Conservation (phyloP, 2,329 filamentous ascomycete species). For the Aspergillus novofumigatus region DNA sequence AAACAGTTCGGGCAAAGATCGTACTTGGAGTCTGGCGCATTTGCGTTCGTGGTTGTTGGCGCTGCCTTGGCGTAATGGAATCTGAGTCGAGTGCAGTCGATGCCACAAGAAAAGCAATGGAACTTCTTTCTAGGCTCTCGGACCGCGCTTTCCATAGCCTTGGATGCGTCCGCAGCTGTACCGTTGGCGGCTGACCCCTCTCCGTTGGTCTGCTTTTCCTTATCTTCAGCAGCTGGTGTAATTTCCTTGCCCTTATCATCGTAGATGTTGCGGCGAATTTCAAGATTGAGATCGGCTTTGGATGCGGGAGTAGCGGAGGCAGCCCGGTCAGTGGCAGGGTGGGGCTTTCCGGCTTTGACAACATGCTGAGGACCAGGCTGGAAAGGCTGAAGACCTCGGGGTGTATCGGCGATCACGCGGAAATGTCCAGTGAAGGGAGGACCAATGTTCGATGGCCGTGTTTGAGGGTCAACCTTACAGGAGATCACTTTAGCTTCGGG, state of each 20-base stretch:
- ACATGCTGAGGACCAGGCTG: conserved; percentile 79
- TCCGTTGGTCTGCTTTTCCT: conserved; percentile 65
- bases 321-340: conserved; percentile 65
- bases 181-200: conserved; percentile 67
- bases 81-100: conserved; percentile 74
- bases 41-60: conserved; percentile 54
- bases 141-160: conserved; percentile 56
- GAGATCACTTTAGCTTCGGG: conserved; percentile 8
- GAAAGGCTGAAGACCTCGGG: conserved; percentile 88
- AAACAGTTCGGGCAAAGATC: conserved; percentile 91
- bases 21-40: conserved; percentile 61
- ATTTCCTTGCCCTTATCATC: conserved; percentile 86
- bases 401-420: conserved; percentile 91
- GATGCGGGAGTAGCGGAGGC: conserved; percentile 61
- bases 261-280: conserved; percentile 92
- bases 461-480: conserved; percentile 84
- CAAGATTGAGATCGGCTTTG: conserved; percentile 84
- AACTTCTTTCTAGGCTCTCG: conserved; percentile 63
- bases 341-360: conserved; percentile 57
- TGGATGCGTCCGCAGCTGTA: conserved; percentile 54
- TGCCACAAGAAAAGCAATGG: conserved; percentile 86
- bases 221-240: conserved; percentile 62
- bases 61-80: conserved; percentile 66
- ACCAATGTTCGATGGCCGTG: conserved; percentile 88
- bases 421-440: conserved; percentile 98